Base-by-base conservation (phyloP, 2,329 filamentous ascomycete genomes). In the Rhynchosporium secalis region DNA sequence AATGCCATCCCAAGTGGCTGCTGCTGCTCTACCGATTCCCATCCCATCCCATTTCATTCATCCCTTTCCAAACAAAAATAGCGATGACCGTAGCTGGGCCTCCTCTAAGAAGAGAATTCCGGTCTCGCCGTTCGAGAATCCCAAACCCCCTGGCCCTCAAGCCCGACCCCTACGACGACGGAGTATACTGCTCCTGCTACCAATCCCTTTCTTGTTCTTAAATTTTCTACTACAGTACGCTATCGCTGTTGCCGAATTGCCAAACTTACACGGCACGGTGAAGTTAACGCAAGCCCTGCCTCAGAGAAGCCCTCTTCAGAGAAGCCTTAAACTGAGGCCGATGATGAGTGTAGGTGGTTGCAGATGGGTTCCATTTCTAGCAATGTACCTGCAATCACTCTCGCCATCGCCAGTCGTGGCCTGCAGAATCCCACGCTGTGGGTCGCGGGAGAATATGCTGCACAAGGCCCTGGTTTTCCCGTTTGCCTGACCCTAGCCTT, bases 1-100 rank as follows among this genome's bases (percentile, higher is more conserved):
- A 57, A 46, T 57, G 40, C 55, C 55, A 57, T 57, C 54, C 54
- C 10, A 29, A n/a, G 12, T 40, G 38, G 54, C 54, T 56, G 54
- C 54, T 56, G 54, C 54, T 56, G 54, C 54, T 56, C 46, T 56
- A 45, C n/a, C 54, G 28, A 46, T 36, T 57, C 29, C 29, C 43
- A 57, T 47, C 12, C 20, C 20, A 20, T 28, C 51, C 31, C 31
- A 28, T 28, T 36, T 15, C 33, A 5, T 13, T 36, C 20, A 28
- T 20, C 3, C 47, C 45, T 20, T 20, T 20, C 20, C 1, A 20
- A 20, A 20, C 20, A 20, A 20, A 20, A 20, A 20, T 20, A 20
- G 20, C 20, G 20, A 20, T 20, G 20, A 20, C 20, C 20, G 20
- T 20, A 1, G 20, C 20, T 20, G 20, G 20, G 20, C 20, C 20